Evolutionary conservation across 257 asterid species (phyloP).

Genomic region (Solanum chilense): DNA sequence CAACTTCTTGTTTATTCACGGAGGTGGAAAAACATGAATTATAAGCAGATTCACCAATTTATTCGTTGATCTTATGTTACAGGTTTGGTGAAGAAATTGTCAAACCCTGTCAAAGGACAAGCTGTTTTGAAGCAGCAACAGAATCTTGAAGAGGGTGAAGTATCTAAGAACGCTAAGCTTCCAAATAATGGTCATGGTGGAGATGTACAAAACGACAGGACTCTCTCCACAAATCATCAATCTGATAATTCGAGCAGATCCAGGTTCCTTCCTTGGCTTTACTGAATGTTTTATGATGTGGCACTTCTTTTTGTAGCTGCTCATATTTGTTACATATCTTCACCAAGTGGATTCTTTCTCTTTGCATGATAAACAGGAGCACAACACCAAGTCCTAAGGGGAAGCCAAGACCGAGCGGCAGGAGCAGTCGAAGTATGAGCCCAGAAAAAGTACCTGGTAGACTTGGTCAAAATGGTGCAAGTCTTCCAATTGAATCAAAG

Average conservation of each 20-base stretch:
- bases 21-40: not conserved
- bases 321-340: not conserved
- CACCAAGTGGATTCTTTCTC: not conserved
- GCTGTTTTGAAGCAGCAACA: constrained; percentile 22
- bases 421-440: constrained; percentile 31
- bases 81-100: constrained; percentile 12
- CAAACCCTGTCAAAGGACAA: constrained; percentile 14
- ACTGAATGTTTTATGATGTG: not conserved
- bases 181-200: constrained; percentile 33
- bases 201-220: constrained; percentile 13
- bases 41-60: not conserved
- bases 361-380: constrained; percentile 34
- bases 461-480: constrained; percentile 13
- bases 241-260: constrained; percentile 41
- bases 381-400: constrained; percentile 29
- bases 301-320: not conserved
- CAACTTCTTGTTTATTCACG: not conserved
- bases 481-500: constrained; percentile 15
- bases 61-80: not conserved
- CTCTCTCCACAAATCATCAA: constrained; percentile 5
- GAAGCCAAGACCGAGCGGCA: constrained; percentile 25
- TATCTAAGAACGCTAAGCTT: constrained; percentile 34
- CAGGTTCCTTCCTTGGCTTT: constrained; percentile 28
- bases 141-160: constrained; percentile 53
- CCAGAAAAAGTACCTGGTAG: constrained; percentile 19